Evolutionary conservation across 371 early-diverging fungal species (phyloP).

Genomic region (Mortierella sp.): DNA sequence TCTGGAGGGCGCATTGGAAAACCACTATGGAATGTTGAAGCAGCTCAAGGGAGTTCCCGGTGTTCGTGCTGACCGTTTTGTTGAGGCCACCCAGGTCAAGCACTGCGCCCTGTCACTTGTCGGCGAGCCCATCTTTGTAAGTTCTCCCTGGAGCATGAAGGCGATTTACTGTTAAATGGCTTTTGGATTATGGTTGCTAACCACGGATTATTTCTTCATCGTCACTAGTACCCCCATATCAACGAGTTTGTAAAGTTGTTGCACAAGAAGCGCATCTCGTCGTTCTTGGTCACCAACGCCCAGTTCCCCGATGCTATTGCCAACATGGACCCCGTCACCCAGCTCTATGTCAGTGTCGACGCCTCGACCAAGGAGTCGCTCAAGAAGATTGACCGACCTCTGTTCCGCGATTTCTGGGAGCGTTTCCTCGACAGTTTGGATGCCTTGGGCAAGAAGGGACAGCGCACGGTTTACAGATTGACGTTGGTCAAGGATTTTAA

Average conservation of each 20-base stretch:
- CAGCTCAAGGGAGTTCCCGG: conserved; percentile 86
- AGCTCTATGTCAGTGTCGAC: conserved; percentile 86
- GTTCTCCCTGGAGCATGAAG: conserved; percentile 14
- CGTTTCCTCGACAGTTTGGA: conserved; percentile 80
- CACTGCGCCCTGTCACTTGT: conserved; percentile 83
- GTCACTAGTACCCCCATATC: conserved; percentile 79
- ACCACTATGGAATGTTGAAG: conserved; percentile 86
- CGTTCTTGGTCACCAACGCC: conserved; percentile 88
- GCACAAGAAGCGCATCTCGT: conserved; percentile 79
- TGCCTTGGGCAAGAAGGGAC: conserved; percentile 75
- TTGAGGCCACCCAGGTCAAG: conserved; percentile 77
- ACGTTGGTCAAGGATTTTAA: conserved; percentile 87
- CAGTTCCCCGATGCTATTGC: conserved; percentile 84
- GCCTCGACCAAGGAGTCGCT: conserved; percentile 83
- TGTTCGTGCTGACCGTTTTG: conserved; percentile 79
- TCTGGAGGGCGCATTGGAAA: conserved; percentile 80
- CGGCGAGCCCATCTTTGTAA: conserved; percentile 84
- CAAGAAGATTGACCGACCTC: conserved; percentile 85
- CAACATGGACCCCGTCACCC: conserved; percentile 80
- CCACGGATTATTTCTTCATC: background rate
- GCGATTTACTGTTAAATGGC: background rate
- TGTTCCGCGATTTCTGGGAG: conserved; percentile 90
- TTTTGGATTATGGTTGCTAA: background rate
- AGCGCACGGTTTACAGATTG: conserved; percentile 84
- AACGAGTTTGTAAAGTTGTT: conserved; percentile 82